Evolutionary conservation across 768 basidiomycete species (phyloP).

Genomic region (Mrakia hoshinonis): DNA sequence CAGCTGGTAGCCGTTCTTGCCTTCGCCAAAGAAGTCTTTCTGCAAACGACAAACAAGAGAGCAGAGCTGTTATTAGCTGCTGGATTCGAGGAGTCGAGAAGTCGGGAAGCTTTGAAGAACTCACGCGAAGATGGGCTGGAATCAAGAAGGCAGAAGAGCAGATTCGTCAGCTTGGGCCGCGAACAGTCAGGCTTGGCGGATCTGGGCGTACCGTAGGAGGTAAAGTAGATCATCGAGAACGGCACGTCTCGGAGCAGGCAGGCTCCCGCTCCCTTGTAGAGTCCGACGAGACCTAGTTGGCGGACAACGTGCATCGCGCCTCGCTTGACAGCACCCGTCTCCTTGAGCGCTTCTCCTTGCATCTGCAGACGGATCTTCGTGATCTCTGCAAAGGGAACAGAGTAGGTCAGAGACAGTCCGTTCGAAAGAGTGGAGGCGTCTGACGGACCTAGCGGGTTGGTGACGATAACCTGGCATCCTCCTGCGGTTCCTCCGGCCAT

Average conservation of each 20-base stretch:
- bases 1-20: slow-evolving; percentile 86
- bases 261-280: slow-evolving; percentile 87
- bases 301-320: slow-evolving; percentile 89
- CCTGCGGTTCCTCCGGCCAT: slow-evolving; percentile 87
- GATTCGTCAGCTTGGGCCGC: not conserved
- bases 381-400: slow-evolving; percentile 30
- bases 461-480: slow-evolving; percentile 96
- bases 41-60: slow-evolving; percentile 47
- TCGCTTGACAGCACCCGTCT: slow-evolving; percentile 62
- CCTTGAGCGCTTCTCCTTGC: slow-evolving; percentile 89
- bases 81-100: not conserved
- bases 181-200: too few species aligned
- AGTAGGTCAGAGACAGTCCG: not conserved
- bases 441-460: slow-evolving; percentile 61
- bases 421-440: not conserved
- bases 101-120: too few species aligned
- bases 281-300: slow-evolving; percentile 79
- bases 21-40: slow-evolving; percentile 90
- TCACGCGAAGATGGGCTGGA: slow-evolving; percentile 10
- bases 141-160: not conserved
- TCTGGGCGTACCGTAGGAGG: too few species aligned
- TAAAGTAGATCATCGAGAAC: slow-evolving; percentile 59
- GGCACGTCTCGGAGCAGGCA: slow-evolving; percentile 93
- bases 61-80: not conserved
- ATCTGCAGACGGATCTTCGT: slow-evolving; percentile 72